Evolutionary conservation across 2,329 filamentous ascomycete genomes (phyloP).

Genomic region (Botrytis fabae): DNA sequence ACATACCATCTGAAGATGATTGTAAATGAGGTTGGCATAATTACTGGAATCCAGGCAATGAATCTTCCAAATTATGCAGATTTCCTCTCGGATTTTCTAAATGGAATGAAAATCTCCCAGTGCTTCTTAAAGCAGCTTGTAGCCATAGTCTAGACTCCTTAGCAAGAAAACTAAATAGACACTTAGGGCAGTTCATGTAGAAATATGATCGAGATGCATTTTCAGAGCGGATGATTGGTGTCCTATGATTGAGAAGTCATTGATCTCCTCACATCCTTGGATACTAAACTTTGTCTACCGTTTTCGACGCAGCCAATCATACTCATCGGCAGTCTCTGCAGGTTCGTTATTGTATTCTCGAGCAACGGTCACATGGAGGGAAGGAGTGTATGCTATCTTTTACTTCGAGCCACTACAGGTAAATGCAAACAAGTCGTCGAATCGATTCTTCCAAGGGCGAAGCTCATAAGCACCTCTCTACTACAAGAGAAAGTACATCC

Average conservation of each 20-base stretch:
- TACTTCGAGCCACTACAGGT: background rate
- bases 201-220: background rate
- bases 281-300: background rate
- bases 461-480: accelerated
- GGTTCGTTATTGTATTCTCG: background rate
- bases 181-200: background rate
- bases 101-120: background rate
- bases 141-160: background rate
- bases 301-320: background rate
- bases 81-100: background rate
- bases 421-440: background rate
- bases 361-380: background rate
- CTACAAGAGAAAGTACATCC: background rate
- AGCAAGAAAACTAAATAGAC: background rate
- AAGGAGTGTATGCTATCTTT: background rate
- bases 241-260: background rate
- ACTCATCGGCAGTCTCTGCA: background rate
- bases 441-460: background rate
- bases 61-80: background rate
- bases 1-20: background rate
- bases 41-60: background rate
- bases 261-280: background rate
- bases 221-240: background rate
- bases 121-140: background rate
- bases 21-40: background rate